These are phyloP conservation scores for Parathielavia appendiculata DNA, from an alignment of 495 filamentous ascomycete species.

Conservation along the genomic window DNA sequence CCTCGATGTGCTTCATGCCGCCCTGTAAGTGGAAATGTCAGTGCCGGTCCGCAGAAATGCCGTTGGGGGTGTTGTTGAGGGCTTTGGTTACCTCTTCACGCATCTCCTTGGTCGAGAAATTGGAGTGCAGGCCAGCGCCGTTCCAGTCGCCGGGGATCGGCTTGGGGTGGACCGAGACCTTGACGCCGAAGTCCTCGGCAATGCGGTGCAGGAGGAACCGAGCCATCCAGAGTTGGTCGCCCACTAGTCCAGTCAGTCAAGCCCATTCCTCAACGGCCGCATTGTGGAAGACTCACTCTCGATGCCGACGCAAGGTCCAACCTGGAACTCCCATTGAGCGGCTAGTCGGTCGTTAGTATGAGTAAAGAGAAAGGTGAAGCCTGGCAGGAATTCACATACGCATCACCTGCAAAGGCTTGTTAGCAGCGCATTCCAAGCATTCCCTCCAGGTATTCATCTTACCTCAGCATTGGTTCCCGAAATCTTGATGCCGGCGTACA, in stretches of 20 bases:
- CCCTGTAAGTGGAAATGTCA: slow-evolving; percentile 56
- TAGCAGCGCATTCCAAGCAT: not conserved
- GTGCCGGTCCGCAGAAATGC: not conserved
- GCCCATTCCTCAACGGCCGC: too few relatives aligned
- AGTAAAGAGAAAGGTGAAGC: not conserved
- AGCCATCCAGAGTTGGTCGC: slow-evolving; percentile 96
- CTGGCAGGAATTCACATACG: slow-evolving; percentile 2
- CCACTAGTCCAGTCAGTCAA: slow-evolving; percentile 48
- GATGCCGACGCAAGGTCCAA: slow-evolving; percentile 90
- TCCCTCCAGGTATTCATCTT: slow-evolving; percentile 28
- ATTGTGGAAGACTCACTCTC: slow-evolving; percentile 36
- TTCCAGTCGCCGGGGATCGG: slow-evolving; percentile 99
- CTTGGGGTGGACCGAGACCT: slow-evolving; percentile 95
- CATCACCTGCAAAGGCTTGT: slow-evolving; percentile 6
- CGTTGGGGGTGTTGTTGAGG: not conserved
- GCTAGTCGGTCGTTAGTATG: slow-evolving; percentile 10
- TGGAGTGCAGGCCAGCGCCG: slow-evolving; percentile 93
- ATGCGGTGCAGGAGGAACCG: slow-evolving; percentile 95
- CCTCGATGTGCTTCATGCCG: slow-evolving; percentile 90
- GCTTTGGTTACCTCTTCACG: slow-evolving; percentile 37
- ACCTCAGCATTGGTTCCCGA: slow-evolving; percentile 99
- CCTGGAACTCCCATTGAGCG: slow-evolving; percentile 98
- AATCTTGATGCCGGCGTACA: slow-evolving; percentile 87
- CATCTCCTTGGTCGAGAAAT: slow-evolving; percentile 84
- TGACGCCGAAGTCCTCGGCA: slow-evolving; percentile 93